A percentile compares a stretch with the other conserved stretches of the same genome.
These are phyloP conservation scores for Yarrowia deformans DNA, from an alignment of 805 yeast genomes.

Conservation along the genomic window DNA sequence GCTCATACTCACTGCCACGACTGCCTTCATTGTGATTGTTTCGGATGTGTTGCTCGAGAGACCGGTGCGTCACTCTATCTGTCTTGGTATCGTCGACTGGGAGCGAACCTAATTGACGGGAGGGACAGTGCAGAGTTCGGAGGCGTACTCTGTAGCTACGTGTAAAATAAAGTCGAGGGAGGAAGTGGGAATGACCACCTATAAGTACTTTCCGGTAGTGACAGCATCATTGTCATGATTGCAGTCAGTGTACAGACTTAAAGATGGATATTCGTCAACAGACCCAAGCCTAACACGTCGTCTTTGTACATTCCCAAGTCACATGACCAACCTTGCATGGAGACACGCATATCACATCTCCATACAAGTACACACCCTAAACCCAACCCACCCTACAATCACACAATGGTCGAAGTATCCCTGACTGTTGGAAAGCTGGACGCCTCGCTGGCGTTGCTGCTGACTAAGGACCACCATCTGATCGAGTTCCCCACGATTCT, in stretches of 20 bases:
- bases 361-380: too few relatives aligned
- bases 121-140: background rate
- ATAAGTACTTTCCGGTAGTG: background rate
- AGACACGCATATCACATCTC: conserved; percentile 25
- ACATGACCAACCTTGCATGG: conserved; percentile 13
- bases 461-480: conserved; percentile 90
- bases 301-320: background rate
- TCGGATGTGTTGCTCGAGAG: conserved; percentile 21
- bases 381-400: background rate
- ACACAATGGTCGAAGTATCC: conserved; percentile 81
- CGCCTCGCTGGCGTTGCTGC: conserved; percentile 88
- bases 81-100: conserved; percentile 28
- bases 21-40: conserved; percentile 36
- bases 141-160: too few relatives aligned
- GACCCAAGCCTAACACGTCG: too few relatives aligned
- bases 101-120: conserved; percentile 10
- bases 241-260: too few relatives aligned
- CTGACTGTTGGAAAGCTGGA: conserved; percentile 95
- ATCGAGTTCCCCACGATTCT: conserved; percentile 97
- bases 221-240: too few relatives aligned
- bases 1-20: conserved; percentile 36
- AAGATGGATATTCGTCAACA: too few relatives aligned
- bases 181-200: too few relatives aligned
- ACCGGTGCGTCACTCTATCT: conserved; percentile 25
- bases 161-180: background rate